Percentiles rank a stretch among this genome's conserved stretches.
These are phyloP conservation scores for Phytophthora parvispora DNA, from an alignment of 352 stramenopile genomes.

Conservation along the genomic window DNA sequence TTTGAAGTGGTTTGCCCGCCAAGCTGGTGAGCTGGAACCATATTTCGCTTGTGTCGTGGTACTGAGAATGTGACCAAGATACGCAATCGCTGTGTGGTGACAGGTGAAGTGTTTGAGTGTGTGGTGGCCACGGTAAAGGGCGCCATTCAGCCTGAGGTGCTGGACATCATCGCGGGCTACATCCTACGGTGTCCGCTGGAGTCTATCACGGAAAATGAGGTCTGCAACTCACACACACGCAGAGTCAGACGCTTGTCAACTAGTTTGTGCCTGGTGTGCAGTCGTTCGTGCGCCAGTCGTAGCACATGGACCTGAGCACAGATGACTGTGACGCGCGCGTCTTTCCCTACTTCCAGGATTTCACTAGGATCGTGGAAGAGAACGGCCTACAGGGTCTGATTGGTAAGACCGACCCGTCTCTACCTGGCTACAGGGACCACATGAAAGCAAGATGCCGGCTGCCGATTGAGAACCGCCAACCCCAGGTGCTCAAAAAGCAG, in stretches of 20 bases:
- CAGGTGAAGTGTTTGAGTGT: background rate
- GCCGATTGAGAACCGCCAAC: background rate
- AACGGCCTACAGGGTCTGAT: background rate
- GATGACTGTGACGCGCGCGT: background rate
- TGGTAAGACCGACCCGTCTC: background rate
- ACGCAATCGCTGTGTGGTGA: background rate
- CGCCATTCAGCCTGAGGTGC: background rate
- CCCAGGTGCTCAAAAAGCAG: background rate
- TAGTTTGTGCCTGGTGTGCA: background rate
- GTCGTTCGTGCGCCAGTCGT: background rate
- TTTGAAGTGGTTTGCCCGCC: background rate
- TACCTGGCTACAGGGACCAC: background rate
- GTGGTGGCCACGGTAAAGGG: background rate
- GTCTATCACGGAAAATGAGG: background rate
- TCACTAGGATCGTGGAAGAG: background rate
- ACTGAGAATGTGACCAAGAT: conserved; percentile 1
- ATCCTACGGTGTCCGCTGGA: background rate
- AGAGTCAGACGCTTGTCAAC: background rate
- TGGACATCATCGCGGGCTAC: background rate
- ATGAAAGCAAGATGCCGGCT: background rate
- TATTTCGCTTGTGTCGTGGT: background rate
- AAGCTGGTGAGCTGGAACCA: background rate
- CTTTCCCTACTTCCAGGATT: background rate
- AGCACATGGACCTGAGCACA: background rate
- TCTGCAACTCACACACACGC: background rate